Percentiles rank a stretch among this genome's conserved stretches.
These are phyloP conservation scores for Coemansia sp. DNA, from an alignment of 371 early-diverging fungal species.

Conservation along the genomic window DNA sequence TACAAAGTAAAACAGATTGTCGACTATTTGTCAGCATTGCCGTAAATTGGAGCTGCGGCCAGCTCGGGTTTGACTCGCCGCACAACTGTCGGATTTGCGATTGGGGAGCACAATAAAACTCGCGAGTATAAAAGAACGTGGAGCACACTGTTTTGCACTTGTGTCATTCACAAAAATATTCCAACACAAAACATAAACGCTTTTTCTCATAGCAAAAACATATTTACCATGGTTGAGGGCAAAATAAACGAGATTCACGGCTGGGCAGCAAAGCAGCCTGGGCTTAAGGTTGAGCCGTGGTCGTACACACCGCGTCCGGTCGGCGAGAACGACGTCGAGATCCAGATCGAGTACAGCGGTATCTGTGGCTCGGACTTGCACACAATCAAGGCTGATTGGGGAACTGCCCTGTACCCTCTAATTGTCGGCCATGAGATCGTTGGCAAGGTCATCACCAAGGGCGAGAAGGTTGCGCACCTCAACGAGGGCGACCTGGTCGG, in stretches of 20 bases:
- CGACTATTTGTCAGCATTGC: neutral
- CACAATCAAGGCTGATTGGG: conserved; percentile 67
- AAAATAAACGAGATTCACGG: conserved; percentile 47
- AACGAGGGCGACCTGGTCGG: conserved; percentile 77
- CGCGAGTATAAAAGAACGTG: neutral
- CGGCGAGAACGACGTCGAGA: conserved; percentile 58
- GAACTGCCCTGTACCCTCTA: conserved; percentile 62
- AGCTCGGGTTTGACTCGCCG: neutral
- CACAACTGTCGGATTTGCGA: neutral
- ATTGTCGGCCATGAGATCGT: conserved; percentile 79
- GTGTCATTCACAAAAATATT: neutral
- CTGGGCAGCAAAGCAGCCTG: conserved; percentile 44
- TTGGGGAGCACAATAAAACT: neutral
- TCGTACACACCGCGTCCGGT: conserved; percentile 52
- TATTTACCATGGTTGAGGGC: conserved; percentile 34
- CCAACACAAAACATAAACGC: neutral
- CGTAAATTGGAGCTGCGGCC: neutral
- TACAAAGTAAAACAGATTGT: neutral
- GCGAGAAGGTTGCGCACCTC: conserved; percentile 55
- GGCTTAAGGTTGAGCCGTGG: conserved; percentile 42
- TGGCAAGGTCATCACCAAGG: conserved; percentile 62
- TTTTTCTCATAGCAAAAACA: conserved; percentile 6
- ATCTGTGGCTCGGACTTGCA: conserved; percentile 64
- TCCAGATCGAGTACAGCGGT: conserved; percentile 58
- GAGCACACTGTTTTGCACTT: neutral